These are phyloP conservation scores for Lasiodiplodia sp. DNA, from an alignment of 2,329 filamentous ascomycete species.

Conservation along the genomic window DNA sequence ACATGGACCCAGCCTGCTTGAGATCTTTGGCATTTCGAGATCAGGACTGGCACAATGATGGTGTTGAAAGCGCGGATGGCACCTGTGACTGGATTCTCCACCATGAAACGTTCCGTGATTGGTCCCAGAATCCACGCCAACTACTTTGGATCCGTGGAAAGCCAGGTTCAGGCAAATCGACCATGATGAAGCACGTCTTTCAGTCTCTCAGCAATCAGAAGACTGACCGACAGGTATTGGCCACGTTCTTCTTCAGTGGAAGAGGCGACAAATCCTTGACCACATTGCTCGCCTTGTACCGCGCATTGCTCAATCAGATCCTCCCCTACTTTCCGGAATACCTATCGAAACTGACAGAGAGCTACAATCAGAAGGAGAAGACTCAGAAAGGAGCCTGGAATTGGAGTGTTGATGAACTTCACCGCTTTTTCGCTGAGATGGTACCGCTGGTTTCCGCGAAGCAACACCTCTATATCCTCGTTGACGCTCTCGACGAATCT, in stretches of 20 bases:
- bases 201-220: neutral
- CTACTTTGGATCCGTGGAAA: conserved; percentile 8
- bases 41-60: neutral
- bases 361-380: accelerated
- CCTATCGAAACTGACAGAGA: neutral
- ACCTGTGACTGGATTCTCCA: neutral
- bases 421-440: neutral
- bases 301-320: neutral
- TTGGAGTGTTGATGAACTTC: neutral
- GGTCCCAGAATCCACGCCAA: neutral
- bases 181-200: neutral
- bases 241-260: neutral
- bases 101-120: neutral
- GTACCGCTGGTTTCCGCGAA: neutral
- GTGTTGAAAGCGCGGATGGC: neutral
- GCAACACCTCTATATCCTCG: neutral
- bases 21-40: neutral
- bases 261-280: neutral
- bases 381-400: neutral
- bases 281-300: neutral
- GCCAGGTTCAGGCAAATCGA: neutral
- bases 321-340: neutral
- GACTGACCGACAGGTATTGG: neutral
- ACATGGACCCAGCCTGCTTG: neutral
- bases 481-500: neutral